A percentile compares a stretch with the other conserved stretches of the same genome.
These are phyloP conservation scores for Austropuccinia psidii DNA, from an alignment of 1,284 basidiomycete species.

Conservation along the genomic window DNA sequence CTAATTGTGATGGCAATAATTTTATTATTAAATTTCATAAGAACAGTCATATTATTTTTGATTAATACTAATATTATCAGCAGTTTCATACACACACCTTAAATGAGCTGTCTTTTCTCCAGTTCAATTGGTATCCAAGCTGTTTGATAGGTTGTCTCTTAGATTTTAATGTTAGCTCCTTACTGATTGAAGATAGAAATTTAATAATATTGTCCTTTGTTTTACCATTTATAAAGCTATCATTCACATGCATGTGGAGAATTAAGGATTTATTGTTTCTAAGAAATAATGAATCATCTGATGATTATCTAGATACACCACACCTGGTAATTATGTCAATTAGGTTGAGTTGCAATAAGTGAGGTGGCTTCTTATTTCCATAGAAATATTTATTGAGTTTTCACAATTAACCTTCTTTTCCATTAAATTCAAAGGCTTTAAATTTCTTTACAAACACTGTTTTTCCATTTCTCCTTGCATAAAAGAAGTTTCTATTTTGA, in stretches of 20 bases:
- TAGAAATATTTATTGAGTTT: not conserved
- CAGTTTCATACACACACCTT: no score
- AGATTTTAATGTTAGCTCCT: no score
- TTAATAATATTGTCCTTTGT: no score
- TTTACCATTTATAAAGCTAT: not conserved
- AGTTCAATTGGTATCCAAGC: no score
- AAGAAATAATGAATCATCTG: not conserved
- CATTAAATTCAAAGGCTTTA: not conserved
- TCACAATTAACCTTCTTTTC: not conserved
- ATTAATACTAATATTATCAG: no score
- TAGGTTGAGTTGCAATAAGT: not conserved
- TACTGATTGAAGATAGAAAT: no score
- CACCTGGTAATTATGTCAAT: not conserved
- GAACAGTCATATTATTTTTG: no score
- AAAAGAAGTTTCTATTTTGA: not conserved
- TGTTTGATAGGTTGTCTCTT: no score
- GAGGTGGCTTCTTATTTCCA: not conserved
- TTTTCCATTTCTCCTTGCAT: not conserved
- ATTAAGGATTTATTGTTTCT: not conserved
- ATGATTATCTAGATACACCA: not conserved
- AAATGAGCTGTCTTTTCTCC: no score
- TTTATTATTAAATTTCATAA: no score
- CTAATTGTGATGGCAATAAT: no score
- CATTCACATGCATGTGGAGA: not conserved
- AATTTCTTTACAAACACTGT: not conserved